Evolutionary conservation across 495 filamentous ascomycete species (phyloP).

Genomic region (Aspergillus olivimuriae): DNA sequence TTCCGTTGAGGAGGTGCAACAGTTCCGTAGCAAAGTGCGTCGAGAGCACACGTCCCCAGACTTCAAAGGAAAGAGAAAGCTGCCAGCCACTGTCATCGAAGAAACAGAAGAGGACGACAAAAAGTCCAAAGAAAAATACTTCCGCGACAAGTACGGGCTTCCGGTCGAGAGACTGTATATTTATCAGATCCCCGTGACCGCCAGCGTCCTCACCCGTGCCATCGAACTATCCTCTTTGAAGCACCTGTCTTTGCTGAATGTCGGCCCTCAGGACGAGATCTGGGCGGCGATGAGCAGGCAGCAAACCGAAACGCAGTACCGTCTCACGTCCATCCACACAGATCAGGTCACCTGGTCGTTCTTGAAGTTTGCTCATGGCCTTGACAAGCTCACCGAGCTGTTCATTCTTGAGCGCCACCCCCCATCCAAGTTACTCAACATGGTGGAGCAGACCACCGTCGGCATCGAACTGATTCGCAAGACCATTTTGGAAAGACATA

Average conservation of each 20-base stretch:
- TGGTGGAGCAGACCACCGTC: constrained; percentile 45
- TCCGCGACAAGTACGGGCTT: no score
- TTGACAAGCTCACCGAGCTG: constrained; percentile 46
- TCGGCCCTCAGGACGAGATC: constrained; percentile 50
- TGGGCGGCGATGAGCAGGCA: constrained; percentile 48
- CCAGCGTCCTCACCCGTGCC: constrained; percentile 42
- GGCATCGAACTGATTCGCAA: no score
- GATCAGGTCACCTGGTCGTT: constrained; percentile 52
- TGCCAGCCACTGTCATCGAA: no score
- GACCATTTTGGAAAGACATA: constrained; percentile 28
- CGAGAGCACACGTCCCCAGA: no score
- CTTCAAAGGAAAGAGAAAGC: no score
- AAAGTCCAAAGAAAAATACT: no score
- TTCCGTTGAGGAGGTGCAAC: no score
- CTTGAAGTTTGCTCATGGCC: constrained; percentile 41
- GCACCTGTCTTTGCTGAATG: constrained; percentile 52
- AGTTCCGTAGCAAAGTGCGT: no score
- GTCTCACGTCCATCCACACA: constrained; percentile 50
- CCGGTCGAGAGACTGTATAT: constrained; percentile 45
- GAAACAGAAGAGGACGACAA: no score
- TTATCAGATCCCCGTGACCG: constrained; percentile 51
- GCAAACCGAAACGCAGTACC: constrained; percentile 40
- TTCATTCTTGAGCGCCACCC: constrained; percentile 49
- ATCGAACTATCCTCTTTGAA: constrained; percentile 47
- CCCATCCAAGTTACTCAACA: background rate